Evolutionary conservation across 2,329 filamentous ascomycete species (phyloP), one percentile per base, ranked within the genome.

Genomic region (Nannizzia gypsea): DNA sequence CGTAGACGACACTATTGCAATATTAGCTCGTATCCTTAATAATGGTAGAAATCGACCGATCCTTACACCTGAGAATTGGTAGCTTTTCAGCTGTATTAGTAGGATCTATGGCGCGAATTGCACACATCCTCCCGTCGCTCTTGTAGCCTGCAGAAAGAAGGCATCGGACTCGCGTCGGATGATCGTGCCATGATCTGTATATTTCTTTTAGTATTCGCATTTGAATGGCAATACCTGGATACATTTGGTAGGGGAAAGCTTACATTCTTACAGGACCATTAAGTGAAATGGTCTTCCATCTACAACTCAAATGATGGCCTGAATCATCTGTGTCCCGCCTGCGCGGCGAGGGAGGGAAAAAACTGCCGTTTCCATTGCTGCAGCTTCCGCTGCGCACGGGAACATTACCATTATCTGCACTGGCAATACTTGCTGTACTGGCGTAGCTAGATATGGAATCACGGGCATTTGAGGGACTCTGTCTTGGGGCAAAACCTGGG

Each of bases 1-100:
- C 9, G 40, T 22, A 3, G 60, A 59, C 15, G 57, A 63, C 11
- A 64, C 62, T 64, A 13, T 15, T 40, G 26, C 17, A n/a, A 15
- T 42, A 17, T 56, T 42, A 56, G 38, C 26, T 11, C 24, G 28
- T 38, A 38, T 17, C 6, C 38, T n/a, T n/a, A n/a, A 6, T 17
- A 15, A 2, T 6, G 9, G 24, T n/a, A 52, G 11, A 15, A 28
- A 6, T 24, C 3, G 28, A 31, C 15, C 20, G 22, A 46, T 22
- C 34, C 17, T 50, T 28, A 58, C 58, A 22, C 28, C 38, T 50
- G 17, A 54, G 36, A 6, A 17, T 26, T 11, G 20, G 34, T 11
- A 62, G 28, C 36, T 38, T 28, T n/a, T 26, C 31, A 15, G 13
- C 13, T n/a, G 31, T 2, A 31, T 55, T 20, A 3, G n/a, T 38